Conservation (phyloP, 2,329 filamentous ascomycete species). For the Clonostachys solani region DNA sequence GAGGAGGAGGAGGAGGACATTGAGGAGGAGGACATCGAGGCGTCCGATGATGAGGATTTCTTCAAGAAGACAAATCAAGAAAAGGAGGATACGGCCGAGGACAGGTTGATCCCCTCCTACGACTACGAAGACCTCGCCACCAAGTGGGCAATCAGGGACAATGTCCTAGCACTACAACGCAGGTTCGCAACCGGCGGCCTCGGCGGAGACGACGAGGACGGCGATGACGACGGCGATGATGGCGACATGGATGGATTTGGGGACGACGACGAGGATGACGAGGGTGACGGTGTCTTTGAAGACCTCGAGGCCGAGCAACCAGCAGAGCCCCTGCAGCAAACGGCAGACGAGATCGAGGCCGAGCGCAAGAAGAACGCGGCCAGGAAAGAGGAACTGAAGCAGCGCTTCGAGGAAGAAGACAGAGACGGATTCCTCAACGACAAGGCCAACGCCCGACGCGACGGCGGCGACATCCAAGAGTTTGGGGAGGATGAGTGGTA, state of each 20-base stretch:
- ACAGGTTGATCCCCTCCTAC: constrained; percentile 72
- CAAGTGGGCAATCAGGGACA: constrained; percentile 81
- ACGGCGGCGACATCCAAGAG: constrained; percentile 66
- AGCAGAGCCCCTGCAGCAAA: constrained; percentile 57
- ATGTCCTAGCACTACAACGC: constrained; percentile 67
- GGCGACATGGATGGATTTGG: constrained; percentile 44
- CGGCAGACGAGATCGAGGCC: constrained; percentile 62
- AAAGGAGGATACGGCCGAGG: constrained; percentile 71
- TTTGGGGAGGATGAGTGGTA: constrained; percentile 99
- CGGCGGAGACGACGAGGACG: constrained; percentile 18
- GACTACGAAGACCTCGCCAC: constrained; percentile 77
- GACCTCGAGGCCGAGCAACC: constrained; percentile 67
- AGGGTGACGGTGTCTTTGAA: constrained; percentile 49
- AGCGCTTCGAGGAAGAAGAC: constrained; percentile 96
- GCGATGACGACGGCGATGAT: constrained; percentile 47
- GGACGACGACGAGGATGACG: constrained; percentile 45
- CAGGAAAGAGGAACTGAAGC: constrained; percentile 88
- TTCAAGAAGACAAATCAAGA: constrained; percentile 61
- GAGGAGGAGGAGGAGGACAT: constrained; percentile 50
- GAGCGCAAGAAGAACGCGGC: constrained; percentile 89
- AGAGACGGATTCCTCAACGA: constrained; percentile 93
- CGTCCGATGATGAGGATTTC: constrained; percentile 58
- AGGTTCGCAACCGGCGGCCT: constrained; percentile 63
- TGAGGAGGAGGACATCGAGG: constrained; percentile 53
- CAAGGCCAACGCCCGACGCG: constrained; percentile 71